Evolutionary conservation across 352 stramenopile genomes (phyloP).

Genomic region (Pythium coloratum): DNA sequence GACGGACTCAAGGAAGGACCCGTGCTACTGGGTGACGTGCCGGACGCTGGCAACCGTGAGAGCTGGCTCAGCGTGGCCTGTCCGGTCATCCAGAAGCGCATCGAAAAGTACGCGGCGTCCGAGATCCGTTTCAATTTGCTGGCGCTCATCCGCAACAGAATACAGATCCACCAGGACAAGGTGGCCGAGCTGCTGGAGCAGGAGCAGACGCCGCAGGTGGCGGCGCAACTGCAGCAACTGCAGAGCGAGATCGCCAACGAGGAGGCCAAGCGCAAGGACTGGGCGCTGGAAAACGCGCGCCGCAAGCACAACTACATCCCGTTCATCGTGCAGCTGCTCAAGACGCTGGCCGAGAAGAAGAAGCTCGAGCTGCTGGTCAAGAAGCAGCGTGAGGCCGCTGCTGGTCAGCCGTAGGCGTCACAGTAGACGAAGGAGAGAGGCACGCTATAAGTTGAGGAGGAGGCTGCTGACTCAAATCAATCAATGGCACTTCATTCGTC

Average conservation of each 20-base stretch:
- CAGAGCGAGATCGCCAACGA: constrained; percentile 52
- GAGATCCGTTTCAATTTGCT: constrained; percentile 98
- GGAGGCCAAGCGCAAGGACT: constrained; percentile 74
- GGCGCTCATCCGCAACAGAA: constrained; percentile 87
- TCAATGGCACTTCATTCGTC: not conserved
- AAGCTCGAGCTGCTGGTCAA: constrained; percentile 82
- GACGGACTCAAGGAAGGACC: constrained; percentile 92
- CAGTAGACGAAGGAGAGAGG: constrained; percentile 10
- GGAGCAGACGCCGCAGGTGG: constrained; percentile 33
- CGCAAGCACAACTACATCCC: constrained; percentile 98
- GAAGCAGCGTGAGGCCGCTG: constrained; percentile 43
- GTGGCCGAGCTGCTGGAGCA: constrained; percentile 39
- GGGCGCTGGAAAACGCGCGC: constrained; percentile 90
- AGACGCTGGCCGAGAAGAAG: constrained; percentile 90
- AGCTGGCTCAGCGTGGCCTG: constrained; percentile 90
- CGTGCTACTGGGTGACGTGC: constrained; percentile 79
- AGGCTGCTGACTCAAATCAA: not conserved
- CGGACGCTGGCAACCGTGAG: constrained; percentile 30
- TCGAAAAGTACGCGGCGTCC: constrained; percentile 85
- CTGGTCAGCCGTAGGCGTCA: not conserved
- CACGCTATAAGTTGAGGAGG: too few relatives aligned
- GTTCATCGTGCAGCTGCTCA: constrained; percentile 93
- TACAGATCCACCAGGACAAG: constrained; percentile 54
- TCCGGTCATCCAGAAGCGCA: constrained; percentile 92
- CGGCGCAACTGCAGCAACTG: constrained; percentile 42